Conservation (phyloP, 2,329 filamentous ascomycete species). For the Neoscytalidium dimidiatum region DNA sequence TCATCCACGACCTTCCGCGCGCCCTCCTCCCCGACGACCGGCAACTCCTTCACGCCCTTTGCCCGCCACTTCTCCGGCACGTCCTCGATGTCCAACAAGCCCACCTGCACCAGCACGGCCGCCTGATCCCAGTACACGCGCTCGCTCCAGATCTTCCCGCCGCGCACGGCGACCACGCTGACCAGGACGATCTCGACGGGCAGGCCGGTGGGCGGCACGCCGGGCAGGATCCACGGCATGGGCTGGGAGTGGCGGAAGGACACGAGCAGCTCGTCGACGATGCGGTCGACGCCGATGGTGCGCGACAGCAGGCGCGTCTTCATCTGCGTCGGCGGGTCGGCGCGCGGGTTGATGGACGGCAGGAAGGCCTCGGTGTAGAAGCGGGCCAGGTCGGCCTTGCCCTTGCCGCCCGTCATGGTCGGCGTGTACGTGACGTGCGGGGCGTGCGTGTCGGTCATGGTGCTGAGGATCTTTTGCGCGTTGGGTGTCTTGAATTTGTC, state of each 20-base stretch:
- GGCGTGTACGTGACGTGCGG: slow-evolving; percentile 47
- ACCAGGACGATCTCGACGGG: slow-evolving; percentile 60
- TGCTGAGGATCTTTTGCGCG: slow-evolving; percentile 39
- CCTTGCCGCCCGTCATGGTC: slow-evolving; percentile 50
- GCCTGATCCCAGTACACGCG: slow-evolving; percentile 66
- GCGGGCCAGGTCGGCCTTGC: slow-evolving; percentile 41
- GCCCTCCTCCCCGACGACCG: slow-evolving; percentile 48
- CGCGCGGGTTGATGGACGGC: slow-evolving; percentile 36
- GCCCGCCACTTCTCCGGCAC: slow-evolving; percentile 50
- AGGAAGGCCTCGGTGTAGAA: slow-evolving; percentile 63
- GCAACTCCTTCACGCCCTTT: slow-evolving; percentile 48
- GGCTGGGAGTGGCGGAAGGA: slow-evolving; percentile 59
- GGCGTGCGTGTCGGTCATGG: slow-evolving; percentile 35
- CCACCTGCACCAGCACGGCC: slow-evolving; percentile 60
- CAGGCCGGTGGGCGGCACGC: slow-evolving; percentile 57
- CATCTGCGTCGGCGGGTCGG: slow-evolving; percentile 49
- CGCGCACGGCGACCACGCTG: slow-evolving; percentile 57
- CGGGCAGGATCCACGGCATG: slow-evolving; percentile 62
- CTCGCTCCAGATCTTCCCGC: slow-evolving; percentile 57
- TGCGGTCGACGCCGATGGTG: slow-evolving; percentile 58
- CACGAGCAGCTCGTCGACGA: slow-evolving; percentile 63
- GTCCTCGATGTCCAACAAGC: slow-evolving; percentile 55
- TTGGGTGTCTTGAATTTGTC: slow-evolving; percentile 40
- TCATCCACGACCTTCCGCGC: slow-evolving; percentile 50
- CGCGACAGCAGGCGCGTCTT: slow-evolving; percentile 53